Percentiles rank a stretch among this genome's conserved stretches.
Evolutionary conservation across 306 rosid species (phyloP).

Genomic region (Delonix regia): DNA sequence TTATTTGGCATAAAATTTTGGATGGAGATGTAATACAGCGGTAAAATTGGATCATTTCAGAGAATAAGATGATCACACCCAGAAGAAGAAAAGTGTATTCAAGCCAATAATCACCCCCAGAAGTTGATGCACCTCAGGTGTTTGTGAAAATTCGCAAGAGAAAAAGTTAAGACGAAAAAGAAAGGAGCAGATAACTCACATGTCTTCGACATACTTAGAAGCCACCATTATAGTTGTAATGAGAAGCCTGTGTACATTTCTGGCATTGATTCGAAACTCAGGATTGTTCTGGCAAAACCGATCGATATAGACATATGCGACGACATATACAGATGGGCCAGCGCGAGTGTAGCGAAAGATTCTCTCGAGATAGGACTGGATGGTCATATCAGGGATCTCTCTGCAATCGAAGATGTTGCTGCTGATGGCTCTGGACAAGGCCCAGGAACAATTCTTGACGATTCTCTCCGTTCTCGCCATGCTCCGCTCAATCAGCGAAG

Average conservation of each 20-base stretch:
- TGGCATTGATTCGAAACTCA: constrained; percentile 66
- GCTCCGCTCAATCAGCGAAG: constrained; percentile 86
- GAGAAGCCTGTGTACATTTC: constrained; percentile 87
- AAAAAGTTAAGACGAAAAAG: background rate
- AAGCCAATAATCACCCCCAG: background rate
- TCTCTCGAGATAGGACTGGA: constrained; percentile 76
- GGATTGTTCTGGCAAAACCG: constrained; percentile 78
- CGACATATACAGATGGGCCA: constrained; percentile 78
- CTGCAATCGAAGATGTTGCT: constrained; percentile 66
- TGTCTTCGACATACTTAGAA: constrained; percentile 87
- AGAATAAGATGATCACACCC: too few species aligned
- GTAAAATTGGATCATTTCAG: too few species aligned
- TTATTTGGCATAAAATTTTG: background rate
- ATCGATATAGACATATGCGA: constrained; percentile 91
- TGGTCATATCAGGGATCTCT: constrained; percentile 85
- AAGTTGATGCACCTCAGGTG: background rate
- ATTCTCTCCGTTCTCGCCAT: constrained; percentile 84
- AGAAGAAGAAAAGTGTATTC: background rate
- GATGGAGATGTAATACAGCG: too few species aligned
- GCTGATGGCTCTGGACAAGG: constrained; percentile 48
- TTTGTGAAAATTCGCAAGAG: background rate
- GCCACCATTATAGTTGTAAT: constrained; percentile 94
- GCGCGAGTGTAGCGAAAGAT: constrained; percentile 87
- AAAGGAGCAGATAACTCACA: constrained; percentile 53
- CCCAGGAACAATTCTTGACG: constrained; percentile 50